Conservation (phyloP, 2,329 filamentous ascomycete genomes). For the Ascochyta clinopodiicola region DNA sequence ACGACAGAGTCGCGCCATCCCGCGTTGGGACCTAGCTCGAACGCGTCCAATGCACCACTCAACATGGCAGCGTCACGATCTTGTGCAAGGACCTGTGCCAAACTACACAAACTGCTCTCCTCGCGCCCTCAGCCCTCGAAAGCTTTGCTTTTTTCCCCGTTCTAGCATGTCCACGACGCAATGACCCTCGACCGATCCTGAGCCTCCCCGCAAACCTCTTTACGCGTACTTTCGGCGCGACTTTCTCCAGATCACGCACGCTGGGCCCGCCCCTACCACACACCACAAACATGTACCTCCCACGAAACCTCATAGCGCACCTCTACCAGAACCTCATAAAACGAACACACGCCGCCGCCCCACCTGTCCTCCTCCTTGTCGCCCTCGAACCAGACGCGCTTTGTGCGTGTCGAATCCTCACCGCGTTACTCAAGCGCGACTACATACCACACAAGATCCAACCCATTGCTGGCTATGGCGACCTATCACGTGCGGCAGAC, state of each 20-base stretch:
- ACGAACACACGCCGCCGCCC: slow-evolving; percentile 86
- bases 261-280: slow-evolving; percentile 20
- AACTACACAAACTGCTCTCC: slow-evolving; percentile 31
- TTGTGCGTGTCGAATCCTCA: slow-evolving; percentile 93
- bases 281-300: slow-evolving; percentile 79
- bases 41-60: slow-evolving; percentile 23
- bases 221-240: slow-evolving; percentile 38
- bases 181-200: slow-evolving; percentile 25
- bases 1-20: slow-evolving; percentile 28
- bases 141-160: slow-evolving; percentile 26
- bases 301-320: slow-evolving; percentile 84
- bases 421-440: slow-evolving; percentile 91
- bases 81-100: slow-evolving; percentile 33
- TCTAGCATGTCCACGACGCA: slow-evolving; percentile 18
- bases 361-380: slow-evolving; percentile 88
- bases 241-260: slow-evolving; percentile 21
- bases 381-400: slow-evolving; percentile 94
- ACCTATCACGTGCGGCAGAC: slow-evolving; percentile 79
- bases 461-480: slow-evolving; percentile 89
- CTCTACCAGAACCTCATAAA: slow-evolving; percentile 89
- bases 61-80: slow-evolving; percentile 22
- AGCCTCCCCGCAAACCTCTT: slow-evolving; percentile 22
- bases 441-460: slow-evolving; percentile 98
- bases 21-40: slow-evolving; percentile 24
- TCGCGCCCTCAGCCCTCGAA: slow-evolving; percentile 19